These are phyloP conservation scores for Oryza officinalis DNA, from an alignment of 176 grass and related monocot genomes.

Conservation along the genomic window DNA sequence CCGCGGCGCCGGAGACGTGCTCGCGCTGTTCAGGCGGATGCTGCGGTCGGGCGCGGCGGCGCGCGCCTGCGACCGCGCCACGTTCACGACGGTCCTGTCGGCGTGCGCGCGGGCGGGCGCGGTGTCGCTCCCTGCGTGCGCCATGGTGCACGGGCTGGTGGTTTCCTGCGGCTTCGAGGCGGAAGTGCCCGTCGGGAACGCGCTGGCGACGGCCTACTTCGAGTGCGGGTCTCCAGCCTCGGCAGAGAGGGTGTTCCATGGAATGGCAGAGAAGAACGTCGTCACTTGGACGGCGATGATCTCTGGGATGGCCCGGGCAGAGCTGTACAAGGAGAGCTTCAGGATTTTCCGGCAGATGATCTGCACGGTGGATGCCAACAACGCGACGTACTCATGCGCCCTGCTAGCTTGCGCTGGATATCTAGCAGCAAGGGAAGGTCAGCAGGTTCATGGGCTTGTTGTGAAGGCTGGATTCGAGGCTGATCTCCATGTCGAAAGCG, in stretches of 20 bases:
- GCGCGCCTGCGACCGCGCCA: conserved; percentile 50
- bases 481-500: conserved; percentile 68
- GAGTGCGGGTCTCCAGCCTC: conserved; percentile 39
- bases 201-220: conserved; percentile 69
- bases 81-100: conserved; percentile 70
- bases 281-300: conserved; percentile 88
- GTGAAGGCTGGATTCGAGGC: conserved; percentile 58
- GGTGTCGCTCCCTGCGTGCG: conserved; percentile 24
- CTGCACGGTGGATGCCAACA: conserved; percentile 53
- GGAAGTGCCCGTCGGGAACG: conserved; percentile 58
- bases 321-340: conserved; percentile 57
- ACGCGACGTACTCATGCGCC: conserved; percentile 55
- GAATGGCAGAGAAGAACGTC: conserved; percentile 61
- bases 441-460: conserved; percentile 77
- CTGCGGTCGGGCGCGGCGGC: conserved; percentile 1
- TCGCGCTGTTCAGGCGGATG: conserved; percentile 63
- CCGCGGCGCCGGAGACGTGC: conserved; percentile 19
- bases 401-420: conserved; percentile 69
- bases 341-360: conserved; percentile 61
- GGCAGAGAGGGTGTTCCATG: conserved; percentile 50
- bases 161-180: conserved; percentile 42
- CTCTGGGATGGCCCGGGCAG: conserved; percentile 63
- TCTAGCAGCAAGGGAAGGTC: conserved; percentile 49
- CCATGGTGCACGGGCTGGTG: conserved; percentile 53
- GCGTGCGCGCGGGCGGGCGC: conserved; percentile 38